Evolutionary conservation across 2,329 filamentous ascomycete species (phyloP), one percentile per base, ranked within the genome.

Genomic region (Pseudocercospora eumusae): DNA sequence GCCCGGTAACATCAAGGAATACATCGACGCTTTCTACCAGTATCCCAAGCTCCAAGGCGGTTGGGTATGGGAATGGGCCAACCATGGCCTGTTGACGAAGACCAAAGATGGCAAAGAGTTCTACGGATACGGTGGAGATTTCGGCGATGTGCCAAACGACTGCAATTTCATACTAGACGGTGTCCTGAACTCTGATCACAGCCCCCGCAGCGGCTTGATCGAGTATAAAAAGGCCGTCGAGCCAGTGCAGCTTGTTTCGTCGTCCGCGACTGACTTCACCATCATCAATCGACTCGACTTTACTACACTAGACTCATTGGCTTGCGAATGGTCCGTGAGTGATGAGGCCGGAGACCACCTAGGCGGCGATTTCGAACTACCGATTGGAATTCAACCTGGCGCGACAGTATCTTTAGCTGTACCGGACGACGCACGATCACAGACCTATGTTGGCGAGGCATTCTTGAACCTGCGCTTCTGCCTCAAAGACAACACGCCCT

Each of bases 1-100:
- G 0, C 89, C 89, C 0, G 88, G 89, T 1, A 84, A 83, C 33
- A 79, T 91, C 10, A 82, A 88, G 63, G 88, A 90, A 63, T 91
- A 91, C 63, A 80, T 88, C 54, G 79, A 86, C 44, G 80, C 82
- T 0, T 91, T 90, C 76, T 82, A 83, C 31, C 79, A 80, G 27
- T 78, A 88, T 62, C 82, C 82, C 0, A 81, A 82, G 1, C 80
- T 90, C 0, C 87, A 90, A 69, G 88, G 88, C 10, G 88, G 88
- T 0, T 77, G 78, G 69, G 74, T 78, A 0, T 80, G 78, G 78
- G 78, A 80, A 56, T 80, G 78, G 78, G 76, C 78, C 1, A 80
- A 80, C 33, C 78, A 80, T 49, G 78, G 78, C 13, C 72, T 80
- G 2, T 62, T 77, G 18, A 77, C 73, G 4, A 78, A 78, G 61